Evolutionary conservation across 192 early-diverging fungal genomes (phyloP), one percentile per base, ranked within the genome.

Genomic region (Backusella psychrophila): DNA sequence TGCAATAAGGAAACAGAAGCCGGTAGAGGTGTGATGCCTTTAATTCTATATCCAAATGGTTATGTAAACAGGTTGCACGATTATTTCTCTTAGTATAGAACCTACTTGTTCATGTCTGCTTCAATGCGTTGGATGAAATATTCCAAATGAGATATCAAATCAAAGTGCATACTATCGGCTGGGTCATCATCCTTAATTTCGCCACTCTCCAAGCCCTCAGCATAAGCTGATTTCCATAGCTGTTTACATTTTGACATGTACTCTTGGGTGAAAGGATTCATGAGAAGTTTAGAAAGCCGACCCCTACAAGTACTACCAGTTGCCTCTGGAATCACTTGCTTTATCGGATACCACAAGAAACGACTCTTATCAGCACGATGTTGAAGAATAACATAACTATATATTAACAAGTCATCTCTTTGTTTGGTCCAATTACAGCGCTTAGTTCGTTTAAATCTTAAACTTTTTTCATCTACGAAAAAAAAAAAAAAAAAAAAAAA

Each of bases 341-440:
- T 52, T 19, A 72, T 49, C 9, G 71, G 31, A n/a, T 34, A n/a
- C 71, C 71, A 72, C 14, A 26, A 23, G 19, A 72, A 44, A 21
- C 42, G 29, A 52, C 1, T 19, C 8, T n/a, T 33, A 21, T 15
- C 19, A n/a, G 49, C 31, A 35, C 71, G 71, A 3, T 72, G 46
- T 6, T n/a, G 33, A 31, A 46, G 29, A 35, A 72, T 56, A 17
- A 33, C 71, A 33, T 56, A 72, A 56, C 71, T n/a, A 7, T 72
- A 72, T 6, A 72, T 56, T 9, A 72, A n/a, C 17, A 72, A 36
- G 36, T 72, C 71, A 38, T 72, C 71, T 52, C 56, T 49, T n/a
- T 56, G 49, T 15, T 44, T 34, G 29, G 17, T 72, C 71, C 71
- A 72, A 9, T 1, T 1, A 36, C 17, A 53, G 9, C 71, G 44